Evolutionary conservation across 2,329 filamentous ascomycete species (phyloP), one percentile per base, ranked within the genome.

Genomic region (Pseudogymnoascus destructans): DNA sequence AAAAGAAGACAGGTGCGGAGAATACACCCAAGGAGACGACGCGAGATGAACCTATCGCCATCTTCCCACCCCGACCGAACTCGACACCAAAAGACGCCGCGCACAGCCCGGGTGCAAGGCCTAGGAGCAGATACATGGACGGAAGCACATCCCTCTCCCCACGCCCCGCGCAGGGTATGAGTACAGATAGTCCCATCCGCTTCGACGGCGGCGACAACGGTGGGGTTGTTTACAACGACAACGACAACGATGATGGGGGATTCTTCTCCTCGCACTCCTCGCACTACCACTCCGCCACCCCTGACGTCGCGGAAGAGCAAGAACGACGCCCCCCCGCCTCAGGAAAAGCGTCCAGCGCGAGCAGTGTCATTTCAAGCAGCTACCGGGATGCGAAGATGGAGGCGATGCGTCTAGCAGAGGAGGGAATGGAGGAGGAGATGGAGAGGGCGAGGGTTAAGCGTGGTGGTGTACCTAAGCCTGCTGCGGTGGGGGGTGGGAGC

Each of bases 371-470:
- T 3, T 57, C 55, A 5, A 13, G 30, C 9, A 36, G 40, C 23
- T 58, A 58, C 17, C 6, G 13, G 4, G 23, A 46, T 23, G 56
- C 56, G 4, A 58, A 58, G 36, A 25, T 58, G 56, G 17, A 23
- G n/a, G 56, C 56, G 17, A 21, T 58, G 56, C 15, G 56, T 2
- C 13, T 58, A 17, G 56, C 36, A 5, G 33, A 58, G 21, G 56
- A 27, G 8, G 56, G 54, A 17, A 23, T 32, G 19, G 30, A 36
- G 5, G 55, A 54, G 17, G 17, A 21, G 9, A 21, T 40, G 36
- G 17, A 40, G 35, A 38, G 35, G 7, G 35, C 15, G 35, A 19
- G 35, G 35, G 9, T 17, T 17, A 38, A 38, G 15, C 2, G 8
- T 1, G 35, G n/a, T 3, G 35, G 35, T 2, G n/a, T 3, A 1